A percentile compares a stretch with the other conserved stretches of the same genome.
phyloP scores from a whole-genome alignment of 345 rosid genomes.

The Moricandia arvensis region DNA sequence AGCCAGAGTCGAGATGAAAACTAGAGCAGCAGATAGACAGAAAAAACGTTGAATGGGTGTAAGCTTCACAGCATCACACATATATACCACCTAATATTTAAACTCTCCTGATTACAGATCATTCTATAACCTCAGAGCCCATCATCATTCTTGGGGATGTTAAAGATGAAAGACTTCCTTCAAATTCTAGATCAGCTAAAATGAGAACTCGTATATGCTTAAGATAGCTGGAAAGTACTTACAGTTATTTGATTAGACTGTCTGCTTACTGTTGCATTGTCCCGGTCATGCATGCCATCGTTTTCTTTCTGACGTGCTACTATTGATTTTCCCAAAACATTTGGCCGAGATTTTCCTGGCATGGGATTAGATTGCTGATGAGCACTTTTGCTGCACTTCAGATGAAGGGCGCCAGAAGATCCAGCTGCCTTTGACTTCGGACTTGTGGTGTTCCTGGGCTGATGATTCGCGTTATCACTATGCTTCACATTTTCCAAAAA shows the following conservation, averaged over 20 bases:
- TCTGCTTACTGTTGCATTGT: slow-evolving; percentile 61
- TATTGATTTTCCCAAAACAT: slow-evolving; percentile 13
- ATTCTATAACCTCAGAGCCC: not conserved
- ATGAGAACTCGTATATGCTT: not conserved
- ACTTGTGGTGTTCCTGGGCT: slow-evolving; percentile 40
- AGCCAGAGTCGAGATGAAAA: slow-evolving; percentile 15
- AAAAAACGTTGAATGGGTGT: not conserved
- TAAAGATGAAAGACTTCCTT: slow-evolving; percentile 19
- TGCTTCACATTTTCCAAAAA: slow-evolving; percentile 44
- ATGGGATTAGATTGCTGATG: slow-evolving; percentile 46
- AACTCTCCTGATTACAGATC: slow-evolving; percentile 6
- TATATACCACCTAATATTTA: not conserved
- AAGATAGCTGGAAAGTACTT: slow-evolving; percentile 37
- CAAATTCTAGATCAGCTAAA: not conserved
- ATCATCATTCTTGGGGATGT: not conserved
- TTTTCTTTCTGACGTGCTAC: slow-evolving; percentile 52
- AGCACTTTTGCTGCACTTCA: slow-evolving; percentile 52
- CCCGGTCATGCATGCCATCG: slow-evolving; percentile 50
- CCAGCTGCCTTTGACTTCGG: slow-evolving; percentile 57
- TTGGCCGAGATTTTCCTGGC: slow-evolving; percentile 43
- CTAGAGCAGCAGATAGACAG: slow-evolving; percentile 21
- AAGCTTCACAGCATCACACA: slow-evolving; percentile 6
- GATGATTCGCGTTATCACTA: slow-evolving; percentile 51
- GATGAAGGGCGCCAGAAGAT: slow-evolving; percentile 46
- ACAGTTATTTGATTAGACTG: slow-evolving; percentile 50